Conservation (phyloP, 2,329 filamentous ascomycete species). For the Verticillium tricorpus region DNA sequence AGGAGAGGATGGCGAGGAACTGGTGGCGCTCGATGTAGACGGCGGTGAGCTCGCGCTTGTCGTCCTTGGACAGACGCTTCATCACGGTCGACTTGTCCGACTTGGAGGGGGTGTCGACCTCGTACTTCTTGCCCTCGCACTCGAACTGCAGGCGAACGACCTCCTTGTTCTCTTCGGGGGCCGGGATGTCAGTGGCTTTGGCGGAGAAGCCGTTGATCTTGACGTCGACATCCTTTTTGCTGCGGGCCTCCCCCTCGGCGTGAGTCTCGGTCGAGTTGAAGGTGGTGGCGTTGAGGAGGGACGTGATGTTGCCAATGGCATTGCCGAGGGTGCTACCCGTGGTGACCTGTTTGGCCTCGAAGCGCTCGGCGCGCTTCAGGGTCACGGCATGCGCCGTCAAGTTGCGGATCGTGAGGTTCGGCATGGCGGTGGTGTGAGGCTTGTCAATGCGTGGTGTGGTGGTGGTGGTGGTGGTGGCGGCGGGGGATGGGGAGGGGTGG, state of each 20-base stretch:
- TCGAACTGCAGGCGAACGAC: conserved; percentile 72
- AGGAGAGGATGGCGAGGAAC: conserved; percentile 64
- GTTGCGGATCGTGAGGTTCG: conserved; percentile 72
- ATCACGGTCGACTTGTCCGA: conserved; percentile 56
- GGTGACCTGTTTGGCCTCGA: conserved; percentile 46
- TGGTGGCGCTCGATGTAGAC: conserved; percentile 57
- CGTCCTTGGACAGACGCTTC: conserved; percentile 45
- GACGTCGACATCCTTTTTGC: conserved; percentile 58
- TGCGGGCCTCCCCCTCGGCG: conserved; percentile 55
- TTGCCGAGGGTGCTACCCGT: conserved; percentile 39
- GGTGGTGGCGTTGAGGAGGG: conserved; percentile 38
- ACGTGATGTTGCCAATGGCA: conserved; percentile 36
- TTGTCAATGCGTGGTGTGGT: not conserved
- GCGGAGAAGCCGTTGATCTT: conserved; percentile 64
- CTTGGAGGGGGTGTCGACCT: conserved; percentile 66
- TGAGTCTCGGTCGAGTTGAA: conserved; percentile 23
- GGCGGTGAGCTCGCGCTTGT: conserved; percentile 57
- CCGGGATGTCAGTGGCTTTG: conserved; percentile 56
- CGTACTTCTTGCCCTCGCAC: conserved; percentile 58
- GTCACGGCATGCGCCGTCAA: conserved; percentile 69
- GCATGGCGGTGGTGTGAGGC: conserved; percentile 29
- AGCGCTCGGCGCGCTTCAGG: conserved; percentile 70
- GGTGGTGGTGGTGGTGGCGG: conserved; percentile 6
- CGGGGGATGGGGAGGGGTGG: no score
- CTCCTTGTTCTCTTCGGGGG: conserved; percentile 54